phyloP scores from a whole-genome alignment of 805 yeast genomes.

The Lipomyces sp. region DNA sequence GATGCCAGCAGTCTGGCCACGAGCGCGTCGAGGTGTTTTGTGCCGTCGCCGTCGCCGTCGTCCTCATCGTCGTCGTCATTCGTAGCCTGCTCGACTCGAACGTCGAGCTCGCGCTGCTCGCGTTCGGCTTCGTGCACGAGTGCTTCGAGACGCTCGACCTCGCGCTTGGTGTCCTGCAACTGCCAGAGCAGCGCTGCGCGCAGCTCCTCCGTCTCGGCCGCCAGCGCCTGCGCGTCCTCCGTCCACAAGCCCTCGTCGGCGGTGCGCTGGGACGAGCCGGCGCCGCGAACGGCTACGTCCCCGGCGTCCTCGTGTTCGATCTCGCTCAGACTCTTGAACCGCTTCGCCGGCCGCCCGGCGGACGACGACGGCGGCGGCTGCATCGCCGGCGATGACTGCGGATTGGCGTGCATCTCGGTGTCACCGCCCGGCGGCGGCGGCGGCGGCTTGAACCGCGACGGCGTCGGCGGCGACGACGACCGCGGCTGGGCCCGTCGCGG shows the following conservation, averaged over 20 bases:
- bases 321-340: constrained; percentile 12
- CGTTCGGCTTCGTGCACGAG: not conserved
- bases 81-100: no score
- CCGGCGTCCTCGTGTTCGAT: constrained; percentile 7
- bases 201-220: constrained; percentile 7
- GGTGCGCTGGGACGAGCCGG: no score
- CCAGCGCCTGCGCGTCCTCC: not conserved
- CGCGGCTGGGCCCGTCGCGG: no score
- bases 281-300: not conserved
- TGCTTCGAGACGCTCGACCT: not conserved
- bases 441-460: no score
- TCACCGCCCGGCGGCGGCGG: no score
- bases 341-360: constrained; percentile 3
- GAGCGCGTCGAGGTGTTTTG: no score
- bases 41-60: no score
- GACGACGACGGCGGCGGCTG: no score
- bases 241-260: no score
- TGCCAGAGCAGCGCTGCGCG: constrained; percentile 4
- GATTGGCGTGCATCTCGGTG: not conserved
- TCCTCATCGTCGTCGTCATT: not conserved
- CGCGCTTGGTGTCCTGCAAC: not conserved
- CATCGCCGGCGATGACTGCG: not conserved
- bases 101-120: no score
- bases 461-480: no score
- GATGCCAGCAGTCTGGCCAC: constrained; percentile 1